Base-by-base conservation (phyloP, 1,284 basidiomycete genomes). In the Lignosus rhinocerotis region DNA sequence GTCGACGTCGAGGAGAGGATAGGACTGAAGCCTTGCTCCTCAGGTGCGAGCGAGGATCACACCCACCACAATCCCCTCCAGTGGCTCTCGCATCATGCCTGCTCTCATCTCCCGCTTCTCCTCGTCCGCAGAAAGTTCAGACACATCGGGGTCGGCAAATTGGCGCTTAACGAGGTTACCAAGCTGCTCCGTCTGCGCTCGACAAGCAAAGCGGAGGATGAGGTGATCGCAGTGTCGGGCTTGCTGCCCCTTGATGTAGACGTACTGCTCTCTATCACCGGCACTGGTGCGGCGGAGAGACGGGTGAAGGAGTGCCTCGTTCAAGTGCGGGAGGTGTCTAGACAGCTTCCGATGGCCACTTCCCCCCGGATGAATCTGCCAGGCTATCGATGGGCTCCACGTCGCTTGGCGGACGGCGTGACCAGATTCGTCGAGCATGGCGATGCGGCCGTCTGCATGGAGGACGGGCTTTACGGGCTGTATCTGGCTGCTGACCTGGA, bases 201-300 rank as follows among this genome's bases (percentile, higher is more conserved):
- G n/a, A 61, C 56, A 5, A 61, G 47, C 4, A 61, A 64, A 32
- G 21, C 50, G 21, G 57, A 57, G 32, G 62, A 64, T 55, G 62
- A 64, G 47, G 36, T 51, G 6, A n/a, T 61, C 14, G 59, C 62
- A 2, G 56, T 64, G 14, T 54, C 56, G 9, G 41, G 59, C 21
- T 50, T 64, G 12, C 48, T 64, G 5, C 38, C 33, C 5, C 34
- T 64, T 33, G 51, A 56, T 7, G 31, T 56, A 7, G 47, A 43
- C 21, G 46, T 38, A 19, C 53, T 63, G n/a, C 52, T 63, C 39
- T 6, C 36, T 7, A 50, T 44, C 17, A 39, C 47, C 8, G 47
- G 47, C n/a, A 17, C 47, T 17, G 39, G 50, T 39, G 32, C 39
- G 6, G 56, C 51, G 7, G 51, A 58, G 34, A 25, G 25, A 17